Evolutionary conservation across 2,329 filamentous ascomycete genomes (phyloP).

Genomic region (Grosmannia huntii): DNA sequence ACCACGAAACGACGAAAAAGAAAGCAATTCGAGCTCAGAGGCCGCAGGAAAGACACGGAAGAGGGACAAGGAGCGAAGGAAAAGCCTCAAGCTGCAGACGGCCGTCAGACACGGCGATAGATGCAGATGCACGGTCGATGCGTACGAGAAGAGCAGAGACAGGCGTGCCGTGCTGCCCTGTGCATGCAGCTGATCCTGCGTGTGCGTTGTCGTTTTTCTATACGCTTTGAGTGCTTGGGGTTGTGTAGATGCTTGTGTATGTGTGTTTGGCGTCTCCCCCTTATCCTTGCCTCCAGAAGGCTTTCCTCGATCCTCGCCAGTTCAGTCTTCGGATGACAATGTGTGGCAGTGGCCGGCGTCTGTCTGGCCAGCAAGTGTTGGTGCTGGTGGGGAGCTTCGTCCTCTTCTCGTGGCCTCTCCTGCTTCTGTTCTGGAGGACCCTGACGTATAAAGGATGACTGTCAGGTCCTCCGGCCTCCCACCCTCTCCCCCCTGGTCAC

Average conservation of each 20-base stretch:
- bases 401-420: not conserved
- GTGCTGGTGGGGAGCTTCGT: too few relatives aligned
- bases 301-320: not conserved
- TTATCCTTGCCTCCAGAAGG: too few relatives aligned
- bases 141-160: not conserved
- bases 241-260: not conserved
- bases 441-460: constrained; percentile 7
- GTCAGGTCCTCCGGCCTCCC: constrained; percentile 1
- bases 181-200: too few relatives aligned
- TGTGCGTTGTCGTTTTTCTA: too few relatives aligned
- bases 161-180: not conserved
- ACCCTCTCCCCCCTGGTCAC: not conserved
- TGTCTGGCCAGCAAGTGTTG: not conserved
- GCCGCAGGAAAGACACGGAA: not conserved
- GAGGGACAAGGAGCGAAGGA: not conserved
- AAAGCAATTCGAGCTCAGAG: not conserved
- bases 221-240: too few relatives aligned
- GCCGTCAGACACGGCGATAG: not conserved
- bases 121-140: not conserved
- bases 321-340: too few relatives aligned
- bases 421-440: not conserved
- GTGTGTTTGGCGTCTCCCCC: not conserved
- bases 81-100: not conserved
- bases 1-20: not conserved
- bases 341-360: not conserved